phyloP scores from a whole-genome alignment of 73 alveolate genomes.

The Paramecium sonneborni region DNA sequence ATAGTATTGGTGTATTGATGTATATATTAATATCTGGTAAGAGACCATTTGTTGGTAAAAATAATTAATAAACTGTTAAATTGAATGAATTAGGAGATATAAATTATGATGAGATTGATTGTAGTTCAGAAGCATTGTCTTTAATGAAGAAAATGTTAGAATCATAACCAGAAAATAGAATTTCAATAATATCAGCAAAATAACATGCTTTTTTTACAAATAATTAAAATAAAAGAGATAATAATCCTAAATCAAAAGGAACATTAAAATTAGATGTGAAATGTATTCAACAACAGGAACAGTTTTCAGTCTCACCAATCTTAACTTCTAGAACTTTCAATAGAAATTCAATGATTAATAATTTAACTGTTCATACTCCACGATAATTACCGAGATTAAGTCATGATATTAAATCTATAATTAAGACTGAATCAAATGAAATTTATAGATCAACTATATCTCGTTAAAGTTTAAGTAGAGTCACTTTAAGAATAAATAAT shows the following conservation, averaged over 20 bases:
- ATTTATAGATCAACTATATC: neutral
- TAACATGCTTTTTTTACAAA: neutral
- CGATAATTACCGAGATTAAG: neutral
- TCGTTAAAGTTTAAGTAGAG: neutral
- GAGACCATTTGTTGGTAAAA: slow-evolving; percentile 63
- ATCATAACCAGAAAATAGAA: neutral
- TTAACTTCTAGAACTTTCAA: neutral
- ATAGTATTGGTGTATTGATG: slow-evolving; percentile 73
- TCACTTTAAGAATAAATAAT: neutral
- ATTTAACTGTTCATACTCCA: neutral
- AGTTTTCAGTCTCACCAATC: neutral
- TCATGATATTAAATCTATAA: neutral
- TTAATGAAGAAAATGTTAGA: neutral
- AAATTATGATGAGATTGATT: neutral
- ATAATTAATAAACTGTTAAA: neutral
- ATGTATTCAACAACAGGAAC: neutral
- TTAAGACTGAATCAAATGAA: neutral
- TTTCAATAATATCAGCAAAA: neutral
- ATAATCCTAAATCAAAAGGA: neutral
- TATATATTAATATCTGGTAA: slow-evolving; percentile 77
- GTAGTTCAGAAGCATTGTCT: neutral
- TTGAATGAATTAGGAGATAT: neutral
- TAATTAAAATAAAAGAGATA: neutral
- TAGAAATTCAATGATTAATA: neutral
- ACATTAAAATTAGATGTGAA: neutral